A percentile compares a stretch with the other conserved stretches of the same genome.
These are phyloP conservation scores for Leishmania amazonensis DNA, from an alignment of 208 protist species.

Conservation along the genomic window DNA sequence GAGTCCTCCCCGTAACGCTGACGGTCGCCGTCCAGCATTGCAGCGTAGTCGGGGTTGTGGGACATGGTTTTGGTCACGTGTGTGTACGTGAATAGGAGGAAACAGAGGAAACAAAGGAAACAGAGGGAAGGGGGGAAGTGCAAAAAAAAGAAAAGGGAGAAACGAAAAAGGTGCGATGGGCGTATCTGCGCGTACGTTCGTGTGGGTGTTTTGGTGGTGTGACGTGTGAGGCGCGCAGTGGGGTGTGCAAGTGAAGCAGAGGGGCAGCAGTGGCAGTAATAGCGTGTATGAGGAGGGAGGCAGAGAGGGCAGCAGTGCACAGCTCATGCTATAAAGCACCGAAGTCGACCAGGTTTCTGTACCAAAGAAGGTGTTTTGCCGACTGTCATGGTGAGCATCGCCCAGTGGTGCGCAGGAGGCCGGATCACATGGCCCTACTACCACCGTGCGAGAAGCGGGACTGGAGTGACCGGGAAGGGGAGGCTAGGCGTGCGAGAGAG, in stretches of 20 bases:
- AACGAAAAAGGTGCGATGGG: neutral
- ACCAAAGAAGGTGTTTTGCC: neutral
- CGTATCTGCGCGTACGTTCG: neutral
- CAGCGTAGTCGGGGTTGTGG: neutral
- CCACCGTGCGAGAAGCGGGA: neutral
- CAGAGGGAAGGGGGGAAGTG: neutral
- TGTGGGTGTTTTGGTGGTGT: neutral
- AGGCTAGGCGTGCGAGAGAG: neutral
- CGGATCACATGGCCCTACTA: neutral
- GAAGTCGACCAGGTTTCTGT: neutral
- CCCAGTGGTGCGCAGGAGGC: neutral
- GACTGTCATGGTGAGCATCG: neutral
- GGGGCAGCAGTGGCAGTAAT: neutral
- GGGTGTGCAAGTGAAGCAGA: neutral
- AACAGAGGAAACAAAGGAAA: neutral
- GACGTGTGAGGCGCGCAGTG: neutral
- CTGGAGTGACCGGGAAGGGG: neutral
- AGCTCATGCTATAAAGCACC: neutral
- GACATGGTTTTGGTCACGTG: conserved; percentile 3
- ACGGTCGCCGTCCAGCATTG: neutral
- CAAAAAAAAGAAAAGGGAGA: too few species aligned
- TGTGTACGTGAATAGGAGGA: neutral
- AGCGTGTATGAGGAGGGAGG: neutral
- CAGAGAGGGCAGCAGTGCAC: neutral
- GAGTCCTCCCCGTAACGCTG: neutral